Base-by-base conservation (phyloP, 345 rosid species). In the Eucalyptus rudis region DNA sequence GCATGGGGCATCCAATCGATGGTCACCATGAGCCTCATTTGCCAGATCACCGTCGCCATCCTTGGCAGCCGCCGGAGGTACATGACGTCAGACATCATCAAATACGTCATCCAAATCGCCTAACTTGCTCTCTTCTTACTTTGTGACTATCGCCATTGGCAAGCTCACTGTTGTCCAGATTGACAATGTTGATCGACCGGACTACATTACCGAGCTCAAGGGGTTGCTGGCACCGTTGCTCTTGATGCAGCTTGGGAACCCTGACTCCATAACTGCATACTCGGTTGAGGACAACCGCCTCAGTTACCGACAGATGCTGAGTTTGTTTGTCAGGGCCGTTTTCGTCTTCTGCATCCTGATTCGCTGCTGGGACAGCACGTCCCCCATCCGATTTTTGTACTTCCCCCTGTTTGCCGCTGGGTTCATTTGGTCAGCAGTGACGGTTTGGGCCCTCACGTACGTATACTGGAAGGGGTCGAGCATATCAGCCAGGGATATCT, bases 231-330 rank as follows among this genome's bases (percentile, higher is more conserved):
- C 62, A 56, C 62, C 62, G 29, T 56, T 56, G 62, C 62, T 56
- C 62, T 56, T 56, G 62, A 24, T 56, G 62, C 62, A 56, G 29
- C 29, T 56, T 56, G 62, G 62, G 36, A 87, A 88, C 40, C 90
- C 92, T 3, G 90, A 90, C 56, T 84, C 71, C 79, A 89, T 90
- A 12, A 87, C 92, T 16, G 90, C 92, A 44, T 90, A 89, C 27
- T 58, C 92, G 31, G 88, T 89, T 24, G 92, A 90, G 62, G 92
- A 90, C 58, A 89, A 89, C 52, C 71, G 89, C 45, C 80, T 90
- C 29, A 89, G 92, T 7, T 19, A 12, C n/a, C 68, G 92, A 76
- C 92, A 87, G 47, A 45, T 90, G 49, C 59, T 90, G 44, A 88
- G 56, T 33, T 20, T 90, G 10, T 66, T 51, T 29, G 86, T 87